Percentiles rank a stretch among this genome's conserved stretches.
Evolutionary conservation across 345 rosid species (phyloP).

Genomic region (Salix suchowensis): DNA sequence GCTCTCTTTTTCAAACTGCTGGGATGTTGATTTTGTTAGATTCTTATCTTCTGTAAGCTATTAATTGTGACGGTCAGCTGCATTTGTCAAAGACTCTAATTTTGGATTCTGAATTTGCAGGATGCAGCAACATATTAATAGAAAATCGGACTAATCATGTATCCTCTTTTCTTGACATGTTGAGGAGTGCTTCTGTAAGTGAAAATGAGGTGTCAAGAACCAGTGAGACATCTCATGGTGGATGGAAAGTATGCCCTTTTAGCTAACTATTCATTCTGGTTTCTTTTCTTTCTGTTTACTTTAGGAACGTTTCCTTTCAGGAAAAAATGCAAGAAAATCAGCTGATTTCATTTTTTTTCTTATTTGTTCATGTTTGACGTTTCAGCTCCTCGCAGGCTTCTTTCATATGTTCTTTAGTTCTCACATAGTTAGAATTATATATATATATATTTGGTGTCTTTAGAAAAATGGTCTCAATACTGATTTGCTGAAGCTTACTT

Average conservation of each 20-base stretch:
- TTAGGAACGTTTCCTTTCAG: neutral
- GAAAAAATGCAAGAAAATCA: neutral
- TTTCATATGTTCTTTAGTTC: neutral
- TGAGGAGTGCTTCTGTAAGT: constrained; percentile 69
- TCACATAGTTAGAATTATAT: neutral
- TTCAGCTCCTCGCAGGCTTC: neutral
- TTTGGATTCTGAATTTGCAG: constrained; percentile 32
- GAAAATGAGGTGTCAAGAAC: constrained; percentile 34
- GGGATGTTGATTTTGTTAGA: constrained; percentile 1
- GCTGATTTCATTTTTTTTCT: neutral
- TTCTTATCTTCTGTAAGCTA: neutral
- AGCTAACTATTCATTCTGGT: neutral
- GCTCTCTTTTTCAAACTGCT: neutral
- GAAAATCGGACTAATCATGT: constrained; percentile 56
- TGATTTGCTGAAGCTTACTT: constrained; percentile 5
- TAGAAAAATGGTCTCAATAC: neutral
- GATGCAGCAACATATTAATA: constrained; percentile 42
- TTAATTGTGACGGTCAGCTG: neutral
- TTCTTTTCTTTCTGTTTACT: neutral
- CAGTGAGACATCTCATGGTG: constrained; percentile 42
- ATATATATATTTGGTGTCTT: neutral
- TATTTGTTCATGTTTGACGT: neutral
- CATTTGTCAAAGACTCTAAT: constrained; percentile 6
- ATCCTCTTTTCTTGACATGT: constrained; percentile 67
- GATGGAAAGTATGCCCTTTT: constrained; percentile 72